Percentiles rank a stretch among this genome's conserved stretches.
These are phyloP conservation scores for Zygosaccharomyces sapae DNA, from an alignment of 1,139 yeast genomes.

Conservation along the genomic window DNA sequence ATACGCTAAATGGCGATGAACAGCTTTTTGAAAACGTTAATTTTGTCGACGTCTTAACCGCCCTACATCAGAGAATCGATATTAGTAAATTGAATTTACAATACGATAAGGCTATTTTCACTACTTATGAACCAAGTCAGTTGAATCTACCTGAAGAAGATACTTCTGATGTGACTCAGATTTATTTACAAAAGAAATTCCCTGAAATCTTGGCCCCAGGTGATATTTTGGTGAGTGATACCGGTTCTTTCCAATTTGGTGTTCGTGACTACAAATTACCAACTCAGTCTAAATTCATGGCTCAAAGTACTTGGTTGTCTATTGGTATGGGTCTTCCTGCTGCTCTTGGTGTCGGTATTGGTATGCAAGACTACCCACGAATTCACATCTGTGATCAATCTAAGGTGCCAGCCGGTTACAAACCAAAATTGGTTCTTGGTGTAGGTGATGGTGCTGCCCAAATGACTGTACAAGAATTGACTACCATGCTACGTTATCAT, in stretches of 20 bases:
- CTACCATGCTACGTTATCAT: conserved; percentile 58
- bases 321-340: conserved; percentile 88
- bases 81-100: conserved; percentile 28
- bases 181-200: conserved; percentile 18
- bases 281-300: conserved; percentile 45
- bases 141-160: conserved; percentile 7
- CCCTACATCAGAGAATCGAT: conserved; percentile 39
- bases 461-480: conserved; percentile 80
- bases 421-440: conserved; percentile 54
- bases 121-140: conserved; percentile 8
- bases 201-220: conserved; percentile 43
- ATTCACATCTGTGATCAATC: conserved; percentile 17
- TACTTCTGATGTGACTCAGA: conserved; percentile 22
- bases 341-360: conserved; percentile 71
- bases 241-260: conserved; percentile 75
- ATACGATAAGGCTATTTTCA: conserved; percentile 15
- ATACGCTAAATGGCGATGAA: conserved; percentile 16
- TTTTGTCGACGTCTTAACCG: conserved; percentile 46
- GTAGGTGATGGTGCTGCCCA: conserved; percentile 93
- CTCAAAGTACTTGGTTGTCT: conserved; percentile 73
- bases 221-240: conserved; percentile 68
- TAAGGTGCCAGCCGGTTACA: conserved; percentile 38
- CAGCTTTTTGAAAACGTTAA: conserved; percentile 38
- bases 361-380: conserved; percentile 49
- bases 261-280: conserved; percentile 62